phyloP scores from a whole-genome alignment of 345 rosid genomes.

The thale cress (Arabidopsis thaliana) region TAIR10.1 NC_003074.8:5806501-5807000 shows the following conservation, averaged over 20 bases:
- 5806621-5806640: constrained; percentile 74
- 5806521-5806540: constrained; percentile 84
- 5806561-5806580: constrained; percentile 51
- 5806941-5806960: constrained; percentile 5
- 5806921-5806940: constrained; percentile 20
- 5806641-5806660: constrained; percentile 79
- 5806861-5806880: constrained; percentile 8
- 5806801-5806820: constrained; percentile 13
- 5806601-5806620: constrained; percentile 23
- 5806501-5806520: constrained; percentile 59
- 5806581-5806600: constrained; percentile 24
- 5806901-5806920: background rate
- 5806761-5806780: constrained; percentile 82
- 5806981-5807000: constrained; percentile 5
- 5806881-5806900: constrained; percentile 11
- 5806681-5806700: constrained; percentile 71
- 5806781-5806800: constrained; percentile 26
- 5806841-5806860: constrained; percentile 21
- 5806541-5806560: constrained; percentile 88
- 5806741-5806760: constrained; percentile 72
- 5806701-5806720: constrained; percentile 70
- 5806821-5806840: constrained; percentile 25
- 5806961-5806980: constrained; percentile 1
- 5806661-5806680: constrained; percentile 88
- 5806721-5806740: constrained; percentile 53